These are phyloP conservation scores for Hawksworthiomyces lignivorus DNA, from an alignment of 2,329 filamentous ascomycete genomes.

Conservation along the genomic window DNA sequence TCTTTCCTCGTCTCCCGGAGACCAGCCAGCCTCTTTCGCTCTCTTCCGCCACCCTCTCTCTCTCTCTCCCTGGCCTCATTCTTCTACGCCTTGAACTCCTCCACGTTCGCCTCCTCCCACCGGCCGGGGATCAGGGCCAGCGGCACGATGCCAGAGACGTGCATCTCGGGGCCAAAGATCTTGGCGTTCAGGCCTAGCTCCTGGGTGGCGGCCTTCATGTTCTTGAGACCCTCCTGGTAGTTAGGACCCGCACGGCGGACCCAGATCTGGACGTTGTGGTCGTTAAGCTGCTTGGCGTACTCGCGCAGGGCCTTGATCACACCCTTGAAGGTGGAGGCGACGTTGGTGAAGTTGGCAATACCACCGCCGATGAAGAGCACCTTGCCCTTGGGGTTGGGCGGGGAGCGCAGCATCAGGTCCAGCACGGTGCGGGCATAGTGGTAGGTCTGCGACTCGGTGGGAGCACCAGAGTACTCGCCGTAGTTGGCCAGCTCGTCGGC, in stretches of 20 bases:
- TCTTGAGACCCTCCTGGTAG: constrained; percentile 99
- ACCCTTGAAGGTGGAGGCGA: constrained; percentile 98
- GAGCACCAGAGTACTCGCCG: constrained; percentile 98
- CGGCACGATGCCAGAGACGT: constrained; percentile 94
- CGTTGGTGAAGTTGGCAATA: constrained; percentile 99
- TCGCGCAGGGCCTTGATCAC: constrained; percentile 94
- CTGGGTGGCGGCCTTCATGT: constrained; percentile 94
- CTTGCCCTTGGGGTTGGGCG: constrained; percentile 81
- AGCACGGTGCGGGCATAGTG: constrained; percentile 97
- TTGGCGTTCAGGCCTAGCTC: constrained; percentile 74
- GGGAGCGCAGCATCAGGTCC: constrained; percentile 93
- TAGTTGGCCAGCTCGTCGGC: constrained; percentile 98
- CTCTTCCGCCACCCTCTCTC: too few species aligned
- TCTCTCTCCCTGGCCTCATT: too few species aligned
- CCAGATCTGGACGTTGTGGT: constrained; percentile 99
- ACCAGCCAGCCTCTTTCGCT: too few species aligned
- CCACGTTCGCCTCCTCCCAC: constrained; percentile 52
- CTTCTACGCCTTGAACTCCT: constrained; percentile 52
- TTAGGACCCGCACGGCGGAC: constrained; percentile 85
- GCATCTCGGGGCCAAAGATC: constrained; percentile 73
- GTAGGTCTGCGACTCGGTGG: constrained; percentile 97
- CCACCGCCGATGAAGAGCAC: constrained; percentile 98
- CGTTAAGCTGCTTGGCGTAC: constrained; percentile 73
- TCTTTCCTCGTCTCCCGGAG: too few species aligned
- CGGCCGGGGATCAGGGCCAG: constrained; percentile 67